Evolutionary conservation across 2,329 filamentous ascomycete species (phyloP), one percentile per base, ranked within the genome.

Genomic region (Colletotrichum gigasporum): DNA sequence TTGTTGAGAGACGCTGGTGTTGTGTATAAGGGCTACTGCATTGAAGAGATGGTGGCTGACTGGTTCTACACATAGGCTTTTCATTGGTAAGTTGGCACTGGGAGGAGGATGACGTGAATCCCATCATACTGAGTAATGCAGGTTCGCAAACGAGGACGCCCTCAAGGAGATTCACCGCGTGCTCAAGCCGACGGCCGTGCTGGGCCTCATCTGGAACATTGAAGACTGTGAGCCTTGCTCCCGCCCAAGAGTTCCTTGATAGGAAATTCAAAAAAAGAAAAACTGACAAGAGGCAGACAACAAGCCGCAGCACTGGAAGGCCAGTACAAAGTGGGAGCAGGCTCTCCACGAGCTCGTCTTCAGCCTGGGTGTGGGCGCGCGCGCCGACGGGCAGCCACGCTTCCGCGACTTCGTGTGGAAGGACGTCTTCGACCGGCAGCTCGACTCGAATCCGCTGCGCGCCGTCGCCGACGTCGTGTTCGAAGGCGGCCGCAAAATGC

Each of bases 151-250:
- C 55, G 77, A 83, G 41, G 82, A 86, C 34, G 80, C 90, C 0
- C 77, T 94, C 26, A 75, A 79, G 45, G 90, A 92, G 69, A 90
- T 93, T n/a, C 83, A 87, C 68, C 85, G 90, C 47, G 83, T 91
- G 0, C 76, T 93, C 48, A 85, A 84, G 70, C 87, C 87, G 0
- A 83, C 83, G 6, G 85, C 85, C 6, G 80, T 81, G 26, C 79
- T 93, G 26, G 90, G 87, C 12, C 75, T 91, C 73, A 88, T 93
- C 55, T 93, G 91, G 91, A 93, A 92, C 69, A 80, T 90, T 63
- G 90, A 92, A 73, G 88, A 91, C 68, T 92, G 89, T 90, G 76
- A 71, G 83, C 57, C 50, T 14, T 32, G 18, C 6, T 18, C 14
- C n/a, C 45, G 14, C 10, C 26, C n/a, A 26, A 5, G 18, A 12